Base-by-base conservation (phyloP, 2,329 filamentous ascomycete genomes). In the Pyrenochaeta sp. region DNA sequence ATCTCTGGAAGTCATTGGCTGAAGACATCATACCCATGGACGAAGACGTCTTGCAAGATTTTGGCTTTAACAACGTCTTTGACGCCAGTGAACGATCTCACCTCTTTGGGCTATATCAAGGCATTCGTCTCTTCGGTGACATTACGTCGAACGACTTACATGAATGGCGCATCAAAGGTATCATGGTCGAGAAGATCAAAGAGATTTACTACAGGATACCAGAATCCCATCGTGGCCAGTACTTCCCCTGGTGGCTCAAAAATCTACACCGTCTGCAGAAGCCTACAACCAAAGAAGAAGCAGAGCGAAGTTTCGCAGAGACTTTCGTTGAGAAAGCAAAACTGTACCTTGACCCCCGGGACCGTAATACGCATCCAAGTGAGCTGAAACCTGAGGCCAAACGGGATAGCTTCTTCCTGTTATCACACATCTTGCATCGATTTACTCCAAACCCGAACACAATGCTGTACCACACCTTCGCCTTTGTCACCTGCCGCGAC, bases 161-260 rank as follows among this genome's bases (percentile, higher is more conserved):
- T 38, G 41, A 59, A 23, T 60, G 55, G 58, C 58, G 41, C 13
- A 31, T 56, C 29, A 31, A 26, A 17, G 57, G 58, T 15, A 47
- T 45, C 20, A 28, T 59, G 22, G 46, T 50, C n/a, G 45, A 47
- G 2, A 63, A 61, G 24, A 55, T 60, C 47, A 61, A 61, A 27
- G 51, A 57, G 18, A 44, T 45, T 21, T 60, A 51, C 35, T 53
- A 50, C 26, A 27, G 17, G 1, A 53, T 60, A 9, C 53, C 60
- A 6, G 51, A 60, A 42, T 8, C 19, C 7, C 18, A 1, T 10
- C 55, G 59, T 15, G 59, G 62, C 14, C 30, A 30, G 19, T 67
- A 65, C 26, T 65, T 64, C 28, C 60, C 60, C 19, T 65, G 58
- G 59, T 58, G 54, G 26, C 34, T 62, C 11, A 49, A 60, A n/a